These are phyloP conservation scores for Krasilnikovozyma curviuscula DNA, from an alignment of 768 basidiomycete genomes.

Conservation along the genomic window DNA sequence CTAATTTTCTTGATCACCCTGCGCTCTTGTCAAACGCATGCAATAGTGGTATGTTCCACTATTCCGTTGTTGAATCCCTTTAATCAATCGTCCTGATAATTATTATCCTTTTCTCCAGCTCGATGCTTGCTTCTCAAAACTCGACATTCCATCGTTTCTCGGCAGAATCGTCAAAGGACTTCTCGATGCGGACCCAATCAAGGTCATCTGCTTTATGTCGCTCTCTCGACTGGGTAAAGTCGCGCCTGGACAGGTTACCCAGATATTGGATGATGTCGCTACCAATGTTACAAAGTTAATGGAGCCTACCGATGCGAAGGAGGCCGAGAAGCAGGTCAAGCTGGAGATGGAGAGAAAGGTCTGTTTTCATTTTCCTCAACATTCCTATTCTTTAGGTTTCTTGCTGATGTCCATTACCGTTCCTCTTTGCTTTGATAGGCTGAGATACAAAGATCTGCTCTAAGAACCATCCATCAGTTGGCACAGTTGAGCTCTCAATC, in stretches of 20 bases:
- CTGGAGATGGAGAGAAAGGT: conserved; percentile 9
- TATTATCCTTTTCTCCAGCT: conserved; percentile 37
- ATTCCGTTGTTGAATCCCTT: conserved; percentile 18
- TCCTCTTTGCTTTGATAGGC: conserved; percentile 34
- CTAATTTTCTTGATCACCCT: not conserved
- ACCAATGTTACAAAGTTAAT: conserved; percentile 37
- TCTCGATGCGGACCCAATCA: conserved; percentile 84
- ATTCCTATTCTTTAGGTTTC: not conserved
- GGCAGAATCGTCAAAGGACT: conserved; percentile 62
- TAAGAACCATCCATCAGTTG: conserved; percentile 70
- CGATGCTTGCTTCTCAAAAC: conserved; percentile 70
- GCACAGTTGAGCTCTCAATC: conserved; percentile 50
- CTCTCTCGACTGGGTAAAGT: conserved; percentile 75
- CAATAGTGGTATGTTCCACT: conserved; percentile 44
- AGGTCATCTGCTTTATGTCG: conserved; percentile 89
- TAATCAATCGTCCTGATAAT: not conserved
- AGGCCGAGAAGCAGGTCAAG: no score
- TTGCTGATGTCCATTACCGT: not conserved
- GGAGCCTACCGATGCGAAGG: no score
- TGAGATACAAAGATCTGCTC: conserved; percentile 74
- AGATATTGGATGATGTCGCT: conserved; percentile 29
- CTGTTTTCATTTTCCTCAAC: not conserved
- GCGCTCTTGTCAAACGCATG: no score
- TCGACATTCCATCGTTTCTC: conserved; percentile 75
- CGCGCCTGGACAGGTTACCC: conserved; percentile 52